These are phyloP conservation scores for Arthrobotrys pseudoclavata DNA, from an alignment of 2,329 filamentous ascomycete genomes.

Conservation along the genomic window DNA sequence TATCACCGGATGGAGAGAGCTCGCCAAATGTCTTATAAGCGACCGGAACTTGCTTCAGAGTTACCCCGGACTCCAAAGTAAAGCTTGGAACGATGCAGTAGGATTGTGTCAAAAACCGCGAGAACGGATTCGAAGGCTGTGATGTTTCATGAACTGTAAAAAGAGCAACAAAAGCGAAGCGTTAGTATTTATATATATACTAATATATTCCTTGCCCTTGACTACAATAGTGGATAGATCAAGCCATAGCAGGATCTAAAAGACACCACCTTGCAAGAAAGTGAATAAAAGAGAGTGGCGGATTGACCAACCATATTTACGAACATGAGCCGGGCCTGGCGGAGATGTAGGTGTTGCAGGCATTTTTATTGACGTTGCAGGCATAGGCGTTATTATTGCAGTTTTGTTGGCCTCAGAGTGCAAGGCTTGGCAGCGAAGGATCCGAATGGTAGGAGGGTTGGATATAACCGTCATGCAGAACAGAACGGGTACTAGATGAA, in stretches of 20 bases:
- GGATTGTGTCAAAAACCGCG: conserved; percentile 87
- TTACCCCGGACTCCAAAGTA: conserved; percentile 91
- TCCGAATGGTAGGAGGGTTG: background rate
- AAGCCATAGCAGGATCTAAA: background rate
- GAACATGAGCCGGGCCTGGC: conserved; percentile 24
- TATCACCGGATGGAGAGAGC: conserved; percentile 73
- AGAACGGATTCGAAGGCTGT: conserved; percentile 93
- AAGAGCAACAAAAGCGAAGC: conserved; percentile 3
- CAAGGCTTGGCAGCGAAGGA: conserved; percentile 36
- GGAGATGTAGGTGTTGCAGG: conserved; percentile 27
- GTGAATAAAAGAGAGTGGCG: background rate
- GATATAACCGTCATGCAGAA: conserved; percentile 10
- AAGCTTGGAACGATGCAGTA: conserved; percentile 87
- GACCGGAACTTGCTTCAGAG: conserved; percentile 80
- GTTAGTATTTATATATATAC: conserved; percentile 2
- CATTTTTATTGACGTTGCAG: conserved; percentile 12
- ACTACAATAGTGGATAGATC: background rate
- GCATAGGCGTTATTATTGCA: background rate
- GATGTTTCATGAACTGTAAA: conserved; percentile 64
- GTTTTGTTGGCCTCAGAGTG: conserved; percentile 10
- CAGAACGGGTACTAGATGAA: conserved; percentile 10
- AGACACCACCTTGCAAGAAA: background rate
- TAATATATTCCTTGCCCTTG: conserved; percentile 7
- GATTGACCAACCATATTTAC: conserved; percentile 42
- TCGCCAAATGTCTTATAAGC: conserved; percentile 77